A percentile compares a stretch with the other conserved stretches of the same genome.
These are phyloP conservation scores for Elsinoe fawcettii DNA, from an alignment of 2,329 filamentous ascomycete genomes.

Conservation along the genomic window DNA sequence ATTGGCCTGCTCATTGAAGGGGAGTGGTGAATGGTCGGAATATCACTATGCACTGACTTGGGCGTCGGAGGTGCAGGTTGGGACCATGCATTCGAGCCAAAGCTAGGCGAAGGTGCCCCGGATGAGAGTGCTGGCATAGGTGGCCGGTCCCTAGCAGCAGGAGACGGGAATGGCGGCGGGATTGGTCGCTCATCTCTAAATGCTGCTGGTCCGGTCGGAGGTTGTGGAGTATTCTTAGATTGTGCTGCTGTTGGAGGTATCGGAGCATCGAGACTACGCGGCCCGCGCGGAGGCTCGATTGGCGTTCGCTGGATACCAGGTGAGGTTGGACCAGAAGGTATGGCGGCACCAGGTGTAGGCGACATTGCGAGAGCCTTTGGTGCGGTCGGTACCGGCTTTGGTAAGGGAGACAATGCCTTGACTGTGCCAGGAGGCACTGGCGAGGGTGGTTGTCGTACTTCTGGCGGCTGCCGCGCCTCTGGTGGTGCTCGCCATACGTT, in stretches of 20 bases:
- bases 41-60: background rate
- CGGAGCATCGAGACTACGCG: constrained; percentile 26
- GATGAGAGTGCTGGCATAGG: background rate
- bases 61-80: constrained; percentile 11
- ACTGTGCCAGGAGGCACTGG: constrained; percentile 8
- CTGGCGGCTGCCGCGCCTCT: constrained; percentile 25
- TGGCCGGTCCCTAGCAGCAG: background rate
- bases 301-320: constrained; percentile 18
- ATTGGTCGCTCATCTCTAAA: background rate
- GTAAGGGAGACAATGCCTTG: constrained; percentile 14
- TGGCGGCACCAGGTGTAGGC: constrained; percentile 30
- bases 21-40: background rate
- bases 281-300: constrained; percentile 27
- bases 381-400: constrained; percentile 26
- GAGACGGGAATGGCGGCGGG: background rate
- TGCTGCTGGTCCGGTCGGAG: constrained; percentile 9
- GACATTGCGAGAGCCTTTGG: constrained; percentile 27
- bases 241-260: background rate
- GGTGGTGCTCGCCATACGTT: constrained; percentile 38
- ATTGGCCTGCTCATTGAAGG: background rate
- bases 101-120: background rate
- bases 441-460: constrained; percentile 21
- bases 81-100: background rate
- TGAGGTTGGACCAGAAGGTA: constrained; percentile 17
- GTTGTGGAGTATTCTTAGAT: background rate